These are phyloP conservation scores for Microsporum canis DNA, from an alignment of 2,329 filamentous ascomycete genomes.

Conservation along the genomic window DNA sequence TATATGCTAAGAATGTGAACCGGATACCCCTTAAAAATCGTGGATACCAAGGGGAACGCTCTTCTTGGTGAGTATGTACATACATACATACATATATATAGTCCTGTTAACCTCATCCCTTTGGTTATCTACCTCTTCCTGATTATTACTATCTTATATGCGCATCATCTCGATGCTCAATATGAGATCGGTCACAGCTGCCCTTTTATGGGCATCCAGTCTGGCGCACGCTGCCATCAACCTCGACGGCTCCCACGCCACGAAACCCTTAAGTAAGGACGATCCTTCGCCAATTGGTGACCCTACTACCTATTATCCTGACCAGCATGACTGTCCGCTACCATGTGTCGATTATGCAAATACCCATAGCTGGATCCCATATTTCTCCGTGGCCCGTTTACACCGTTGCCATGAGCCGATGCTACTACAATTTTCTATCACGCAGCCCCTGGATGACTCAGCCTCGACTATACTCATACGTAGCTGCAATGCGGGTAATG, in stretches of 20 bases:
- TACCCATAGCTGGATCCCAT: slow-evolving; percentile 1
- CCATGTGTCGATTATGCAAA: slow-evolving; percentile 2
- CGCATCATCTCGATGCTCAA: neutral
- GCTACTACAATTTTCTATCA: slow-evolving; percentile 3
- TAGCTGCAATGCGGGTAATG: neutral
- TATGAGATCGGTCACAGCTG: neutral
- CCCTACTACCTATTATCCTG: neutral
- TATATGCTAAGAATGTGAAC: too few relatives aligned
- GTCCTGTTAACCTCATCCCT: neutral
- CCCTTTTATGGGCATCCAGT: neutral
- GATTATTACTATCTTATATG: neutral
- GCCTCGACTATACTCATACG: slow-evolving; percentile 1
- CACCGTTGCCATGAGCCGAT: slow-evolving; percentile 5
- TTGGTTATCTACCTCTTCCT: neutral
- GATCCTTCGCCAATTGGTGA: neutral
- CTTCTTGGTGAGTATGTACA: neutral
- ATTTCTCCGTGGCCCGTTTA: slow-evolving; percentile 4
- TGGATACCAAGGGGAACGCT: neutral
- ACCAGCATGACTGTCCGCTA: neutral
- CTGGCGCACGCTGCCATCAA: neutral
- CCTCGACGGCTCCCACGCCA: neutral
- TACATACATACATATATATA: neutral
- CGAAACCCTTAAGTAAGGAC: neutral
- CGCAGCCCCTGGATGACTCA: neutral
- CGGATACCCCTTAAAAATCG: too few relatives aligned